Conservation (phyloP, 768 basidiomycete genomes). For the Mycena pura region DNA sequence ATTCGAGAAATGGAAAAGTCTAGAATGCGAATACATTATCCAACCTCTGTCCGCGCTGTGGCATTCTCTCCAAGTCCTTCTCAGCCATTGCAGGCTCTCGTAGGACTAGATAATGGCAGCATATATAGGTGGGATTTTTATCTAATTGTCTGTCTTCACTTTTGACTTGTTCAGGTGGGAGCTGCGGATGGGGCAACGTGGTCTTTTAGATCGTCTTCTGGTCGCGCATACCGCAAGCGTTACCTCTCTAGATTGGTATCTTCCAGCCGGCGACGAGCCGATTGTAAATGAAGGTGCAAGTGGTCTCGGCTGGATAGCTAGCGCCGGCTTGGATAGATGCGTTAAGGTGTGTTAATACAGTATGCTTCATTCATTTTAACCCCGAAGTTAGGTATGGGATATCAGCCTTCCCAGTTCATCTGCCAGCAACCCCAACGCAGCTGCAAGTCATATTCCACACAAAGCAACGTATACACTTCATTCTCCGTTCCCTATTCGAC, state of each 20-base stretch:
- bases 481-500: constrained; percentile 76
- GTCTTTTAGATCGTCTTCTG: constrained; percentile 72
- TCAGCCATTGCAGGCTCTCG: constrained; percentile 72
- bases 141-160: background rate
- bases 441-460: constrained; percentile 58
- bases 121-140: constrained; percentile 62
- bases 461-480: constrained; percentile 76
- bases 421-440: constrained; percentile 38
- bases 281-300: constrained; percentile 34
- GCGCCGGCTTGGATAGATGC: constrained; percentile 78
- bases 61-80: constrained; percentile 72
- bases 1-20: constrained; percentile 74
- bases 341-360: constrained; percentile 62
- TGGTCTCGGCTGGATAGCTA: constrained; percentile 76
- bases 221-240: constrained; percentile 79
- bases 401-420: constrained; percentile 52
- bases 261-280: constrained; percentile 31
- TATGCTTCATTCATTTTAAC: constrained; percentile 1
- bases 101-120: constrained; percentile 73
- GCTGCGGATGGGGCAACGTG: constrained; percentile 76
- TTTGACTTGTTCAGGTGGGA: constrained; percentile 64
- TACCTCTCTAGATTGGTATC: constrained; percentile 77
- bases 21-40: constrained; percentile 73
- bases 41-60: constrained; percentile 70
- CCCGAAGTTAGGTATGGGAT: constrained; percentile 68